Evolutionary conservation across 495 filamentous ascomycete species (phyloP).

Genomic region (Aspergillus asperescens): DNA sequence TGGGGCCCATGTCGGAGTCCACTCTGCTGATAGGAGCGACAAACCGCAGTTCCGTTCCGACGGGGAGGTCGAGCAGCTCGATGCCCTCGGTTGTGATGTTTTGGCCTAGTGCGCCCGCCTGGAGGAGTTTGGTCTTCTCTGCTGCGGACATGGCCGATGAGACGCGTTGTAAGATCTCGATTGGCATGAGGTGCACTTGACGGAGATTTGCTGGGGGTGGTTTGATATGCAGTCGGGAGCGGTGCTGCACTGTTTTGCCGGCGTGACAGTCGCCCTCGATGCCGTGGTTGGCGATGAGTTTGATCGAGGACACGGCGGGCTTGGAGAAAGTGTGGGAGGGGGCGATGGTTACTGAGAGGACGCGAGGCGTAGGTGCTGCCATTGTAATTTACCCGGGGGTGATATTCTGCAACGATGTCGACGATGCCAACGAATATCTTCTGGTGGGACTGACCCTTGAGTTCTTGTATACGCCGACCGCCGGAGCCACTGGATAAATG

Average conservation of each 20-base stretch:
- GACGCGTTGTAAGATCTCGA: not conserved
- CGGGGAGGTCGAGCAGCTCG: not conserved
- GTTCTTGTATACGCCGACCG: no score
- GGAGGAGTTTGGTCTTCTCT: not conserved
- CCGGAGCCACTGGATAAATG: no score
- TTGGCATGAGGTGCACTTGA: constrained; percentile 12
- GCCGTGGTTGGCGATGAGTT: constrained; percentile 1
- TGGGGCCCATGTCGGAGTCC: not conserved
- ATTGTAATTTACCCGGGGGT: no score
- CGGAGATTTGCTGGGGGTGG: constrained; percentile 9
- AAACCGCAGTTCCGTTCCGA: constrained; percentile 7
- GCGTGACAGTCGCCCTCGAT: constrained; percentile 11
- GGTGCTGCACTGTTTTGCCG: constrained; percentile 11
- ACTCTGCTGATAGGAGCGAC: not conserved
- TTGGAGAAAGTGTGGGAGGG: constrained; percentile 6
- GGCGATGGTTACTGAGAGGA: not conserved
- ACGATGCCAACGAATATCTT: no score
- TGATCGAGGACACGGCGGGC: not conserved
- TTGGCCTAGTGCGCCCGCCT: constrained; percentile 2
- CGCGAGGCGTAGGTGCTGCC: not conserved
- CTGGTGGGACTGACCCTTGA: no score
- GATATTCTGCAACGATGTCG: no score
- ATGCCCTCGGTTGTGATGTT: constrained; percentile 11
- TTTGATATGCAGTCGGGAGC: constrained; percentile 1
- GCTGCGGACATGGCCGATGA: not conserved